These are phyloP conservation scores for Stachybotrys chlorohalonatus DNA, from an alignment of 2,329 filamentous ascomycete species.

Conservation along the genomic window DNA sequence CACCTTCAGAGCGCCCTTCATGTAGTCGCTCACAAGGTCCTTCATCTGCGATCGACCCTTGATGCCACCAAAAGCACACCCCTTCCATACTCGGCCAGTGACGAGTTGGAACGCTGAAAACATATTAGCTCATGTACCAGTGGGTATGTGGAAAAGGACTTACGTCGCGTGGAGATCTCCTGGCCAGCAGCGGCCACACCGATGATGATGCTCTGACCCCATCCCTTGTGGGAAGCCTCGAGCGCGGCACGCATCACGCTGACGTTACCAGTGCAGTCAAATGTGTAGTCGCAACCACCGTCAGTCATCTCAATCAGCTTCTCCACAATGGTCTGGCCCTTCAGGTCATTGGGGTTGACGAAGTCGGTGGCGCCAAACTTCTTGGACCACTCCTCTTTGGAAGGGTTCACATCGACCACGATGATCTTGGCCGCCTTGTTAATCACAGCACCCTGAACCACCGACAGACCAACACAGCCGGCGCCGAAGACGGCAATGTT, in stretches of 20 bases:
- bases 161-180: constrained; percentile 89
- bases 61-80: constrained; percentile 95
- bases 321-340: constrained; percentile 75
- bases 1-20: constrained; percentile 85
- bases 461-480: constrained; percentile 89
- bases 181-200: constrained; percentile 94
- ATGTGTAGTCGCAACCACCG: constrained; percentile 96
- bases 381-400: constrained; percentile 82
- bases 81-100: constrained; percentile 95
- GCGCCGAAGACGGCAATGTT: constrained; percentile 91
- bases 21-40: constrained; percentile 80
- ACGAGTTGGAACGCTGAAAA: constrained; percentile 88
- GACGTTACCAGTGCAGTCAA: constrained; percentile 97
- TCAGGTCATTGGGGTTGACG: constrained; percentile 79
- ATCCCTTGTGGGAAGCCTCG: constrained; percentile 98
- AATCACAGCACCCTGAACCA: constrained; percentile 86
- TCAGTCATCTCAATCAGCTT: constrained; percentile 96
- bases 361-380: constrained; percentile 98
- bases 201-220: constrained; percentile 97
- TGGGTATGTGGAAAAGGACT: constrained; percentile 29
- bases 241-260: constrained; percentile 91
- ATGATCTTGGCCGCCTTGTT: constrained; percentile 75
- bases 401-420: constrained; percentile 67
- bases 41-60: constrained; percentile 93
- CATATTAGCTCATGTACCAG: constrained; percentile 10